These are phyloP conservation scores for Acacia pycnantha DNA, from an alignment of 331 rosid species.

Conservation along the genomic window DNA sequence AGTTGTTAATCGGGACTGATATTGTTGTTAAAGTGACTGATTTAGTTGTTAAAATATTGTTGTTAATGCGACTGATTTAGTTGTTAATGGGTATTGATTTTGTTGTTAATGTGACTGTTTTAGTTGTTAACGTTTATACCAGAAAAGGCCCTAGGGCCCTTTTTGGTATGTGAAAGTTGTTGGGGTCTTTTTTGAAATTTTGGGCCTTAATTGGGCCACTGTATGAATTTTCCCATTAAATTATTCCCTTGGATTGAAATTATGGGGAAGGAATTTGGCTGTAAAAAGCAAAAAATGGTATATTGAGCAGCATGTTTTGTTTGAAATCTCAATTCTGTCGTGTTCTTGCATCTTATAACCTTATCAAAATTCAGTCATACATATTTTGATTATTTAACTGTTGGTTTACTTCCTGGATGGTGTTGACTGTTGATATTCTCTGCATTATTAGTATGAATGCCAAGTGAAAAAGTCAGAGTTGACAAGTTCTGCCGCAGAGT, in stretches of 20 bases:
- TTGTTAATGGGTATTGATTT: no score
- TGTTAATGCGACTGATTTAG: no score
- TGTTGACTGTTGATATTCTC: conserved; percentile 33
- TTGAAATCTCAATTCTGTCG: background rate
- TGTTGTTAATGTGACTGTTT: no score
- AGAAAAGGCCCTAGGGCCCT: no score
- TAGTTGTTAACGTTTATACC: no score
- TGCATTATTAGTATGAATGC: conserved; percentile 52
- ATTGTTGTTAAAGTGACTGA: no score
- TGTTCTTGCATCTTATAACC: background rate
- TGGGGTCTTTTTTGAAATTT: no score
- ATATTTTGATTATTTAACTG: conserved; percentile 9
- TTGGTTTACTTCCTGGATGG: conserved; percentile 24
- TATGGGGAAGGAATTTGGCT: background rate
- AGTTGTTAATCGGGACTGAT: no score
- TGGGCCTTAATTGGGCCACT: no score
- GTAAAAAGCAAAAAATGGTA: background rate
- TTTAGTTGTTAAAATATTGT: no score
- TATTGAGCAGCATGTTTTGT: background rate
- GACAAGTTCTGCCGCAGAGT: conserved; percentile 31
- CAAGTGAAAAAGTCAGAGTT: conserved; percentile 34
- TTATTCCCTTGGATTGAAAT: background rate
- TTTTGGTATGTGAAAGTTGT: no score
- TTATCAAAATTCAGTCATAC: background rate
- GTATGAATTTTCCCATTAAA: no score